Conservation (phyloP, 176 grass and related monocot genomes). For the Alloteropsis semialata region DNA sequence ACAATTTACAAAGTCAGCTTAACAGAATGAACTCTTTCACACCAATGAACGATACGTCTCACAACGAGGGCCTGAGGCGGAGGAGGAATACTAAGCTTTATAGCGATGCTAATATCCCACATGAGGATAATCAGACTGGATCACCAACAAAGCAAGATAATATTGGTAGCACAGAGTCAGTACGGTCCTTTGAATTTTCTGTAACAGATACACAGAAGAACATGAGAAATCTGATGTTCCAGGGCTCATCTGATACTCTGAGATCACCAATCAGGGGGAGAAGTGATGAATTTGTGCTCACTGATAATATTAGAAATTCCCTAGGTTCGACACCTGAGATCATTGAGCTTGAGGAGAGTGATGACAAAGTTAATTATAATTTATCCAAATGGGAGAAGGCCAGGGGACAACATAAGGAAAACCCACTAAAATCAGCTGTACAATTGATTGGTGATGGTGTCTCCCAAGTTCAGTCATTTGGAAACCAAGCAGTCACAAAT, state of each 20-base stretch:
- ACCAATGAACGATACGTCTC: slow-evolving; percentile 41
- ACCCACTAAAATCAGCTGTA: slow-evolving; percentile 89
- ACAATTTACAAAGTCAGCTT: slow-evolving; percentile 93
- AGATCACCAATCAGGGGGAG: slow-evolving; percentile 44
- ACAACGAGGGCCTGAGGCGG: slow-evolving; percentile 64
- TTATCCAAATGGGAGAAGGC: slow-evolving; percentile 52
- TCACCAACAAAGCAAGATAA: slow-evolving; percentile 47
- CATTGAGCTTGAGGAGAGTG: slow-evolving; percentile 60
- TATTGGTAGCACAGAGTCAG: slow-evolving; percentile 39
- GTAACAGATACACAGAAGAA: slow-evolving; percentile 47
- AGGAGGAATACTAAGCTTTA: slow-evolving; percentile 49
- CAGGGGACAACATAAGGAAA: slow-evolving; percentile 60
- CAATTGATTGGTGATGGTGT: slow-evolving; percentile 97
- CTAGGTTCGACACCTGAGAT: slow-evolving; percentile 66
- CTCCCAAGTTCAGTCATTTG: slow-evolving; percentile 92
- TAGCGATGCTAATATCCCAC: slow-evolving; percentile 11
- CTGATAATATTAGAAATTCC: slow-evolving; percentile 58
- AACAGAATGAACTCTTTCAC: slow-evolving; percentile 72
- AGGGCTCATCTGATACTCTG: slow-evolving; percentile 38
- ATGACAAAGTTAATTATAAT: slow-evolving; percentile 41
- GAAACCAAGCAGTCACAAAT: slow-evolving; percentile 98
- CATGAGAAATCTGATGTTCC: slow-evolving; percentile 28
- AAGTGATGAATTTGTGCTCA: slow-evolving; percentile 52
- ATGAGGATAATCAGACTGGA: slow-evolving; percentile 41
- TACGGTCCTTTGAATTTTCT: slow-evolving; percentile 61